Base-by-base conservation (phyloP, 2,329 filamentous ascomycete genomes). In the Chalaropsis ovoidea region DNA sequence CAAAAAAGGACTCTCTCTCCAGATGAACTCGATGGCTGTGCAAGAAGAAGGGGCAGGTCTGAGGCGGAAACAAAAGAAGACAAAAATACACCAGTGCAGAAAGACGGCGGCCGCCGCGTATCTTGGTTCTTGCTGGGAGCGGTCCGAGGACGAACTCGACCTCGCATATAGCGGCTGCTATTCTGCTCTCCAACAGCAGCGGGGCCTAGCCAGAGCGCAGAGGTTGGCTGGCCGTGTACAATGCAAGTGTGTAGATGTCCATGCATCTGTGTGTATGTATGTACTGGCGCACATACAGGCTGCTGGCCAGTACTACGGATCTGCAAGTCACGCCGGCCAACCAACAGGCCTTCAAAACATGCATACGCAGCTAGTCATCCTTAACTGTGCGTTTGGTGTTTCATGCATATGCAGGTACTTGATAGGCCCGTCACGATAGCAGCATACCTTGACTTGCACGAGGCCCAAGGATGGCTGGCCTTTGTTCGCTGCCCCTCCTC, bases 401-500 rank as follows among this genome's bases (percentile, higher is more conserved):
- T 56, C 52, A 56, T 56, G 52, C 52, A 56, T 56, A 56, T 19
- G 52, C 52, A 56, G 52, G 52, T 31, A 56, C 52, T 56, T 56
- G 22, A 5, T 43, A 43, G 42, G 31, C 6, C 31, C 31, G 31
- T 31, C 31, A 31, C 2, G 31, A 31, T 31, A 31, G 6, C 31
- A 6, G 22, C 19, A 24, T 10, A 22, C n/a, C 45, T 47, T n/a
- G 43, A 19, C 43, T 17, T n/a, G 15, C 6, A 47, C 15, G 19
- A 19, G 43, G 17, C 17, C 15, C 6, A 17, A 19, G n/a, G 6
- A 17, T 19, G 5, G 45, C n/a, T 47, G 22, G 22, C 45, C 22
- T 47, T 17, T 8, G 41, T 42, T 7, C 8, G 41, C 15, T 42
- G 8, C 8, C 41, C 41, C 41, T 8, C 15, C 15, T 7, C n/a